Evolutionary conservation across 73 alveolate species (phyloP).

Genomic region (Halteria grandinella): DNA sequence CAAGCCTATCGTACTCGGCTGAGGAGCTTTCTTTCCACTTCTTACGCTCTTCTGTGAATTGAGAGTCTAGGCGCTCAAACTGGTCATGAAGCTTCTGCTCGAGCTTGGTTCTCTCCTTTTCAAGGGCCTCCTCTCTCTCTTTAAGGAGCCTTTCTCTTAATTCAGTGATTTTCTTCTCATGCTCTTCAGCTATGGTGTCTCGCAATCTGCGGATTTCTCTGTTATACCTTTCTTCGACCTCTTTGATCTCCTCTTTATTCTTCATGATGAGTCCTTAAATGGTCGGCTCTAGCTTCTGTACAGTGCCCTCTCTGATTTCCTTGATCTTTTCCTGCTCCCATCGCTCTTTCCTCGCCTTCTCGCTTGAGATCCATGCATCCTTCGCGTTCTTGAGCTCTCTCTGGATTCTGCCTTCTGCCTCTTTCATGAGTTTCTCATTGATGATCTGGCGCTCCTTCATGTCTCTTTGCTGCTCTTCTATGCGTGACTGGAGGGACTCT

Average conservation of each 20-base stretch:
- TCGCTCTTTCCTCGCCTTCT: conserved; percentile 87
- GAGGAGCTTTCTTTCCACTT: conserved; percentile 46
- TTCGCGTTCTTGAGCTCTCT: conserved; percentile 87
- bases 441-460: conserved; percentile 78
- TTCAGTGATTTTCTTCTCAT: conserved; percentile 80
- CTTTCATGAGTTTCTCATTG: conserved; percentile 72
- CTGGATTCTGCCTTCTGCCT: conserved; percentile 74
- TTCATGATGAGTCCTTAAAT: conserved; percentile 84
- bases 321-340: conserved; percentile 94
- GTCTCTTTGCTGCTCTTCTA: conserved; percentile 28
- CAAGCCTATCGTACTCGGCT: conserved; percentile 58
- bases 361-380: conserved; percentile 94
- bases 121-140: conserved; percentile 88
- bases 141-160: conserved; percentile 78
- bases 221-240: conserved; percentile 75
- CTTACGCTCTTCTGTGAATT: conserved; percentile 63
- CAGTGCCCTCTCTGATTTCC: conserved; percentile 91
- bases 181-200: conserved; percentile 77
- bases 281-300: conserved; percentile 95
- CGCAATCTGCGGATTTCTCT: conserved; percentile 71
- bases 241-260: conserved; percentile 83
- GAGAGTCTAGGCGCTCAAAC: conserved; percentile 68
- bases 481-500: background rate
- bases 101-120: conserved; percentile 83
- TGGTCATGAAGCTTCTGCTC: conserved; percentile 69